Evolutionary conservation across 164 flowering plant species (phyloP).

Genomic region (Chloranthus sessilifolius): DNA sequence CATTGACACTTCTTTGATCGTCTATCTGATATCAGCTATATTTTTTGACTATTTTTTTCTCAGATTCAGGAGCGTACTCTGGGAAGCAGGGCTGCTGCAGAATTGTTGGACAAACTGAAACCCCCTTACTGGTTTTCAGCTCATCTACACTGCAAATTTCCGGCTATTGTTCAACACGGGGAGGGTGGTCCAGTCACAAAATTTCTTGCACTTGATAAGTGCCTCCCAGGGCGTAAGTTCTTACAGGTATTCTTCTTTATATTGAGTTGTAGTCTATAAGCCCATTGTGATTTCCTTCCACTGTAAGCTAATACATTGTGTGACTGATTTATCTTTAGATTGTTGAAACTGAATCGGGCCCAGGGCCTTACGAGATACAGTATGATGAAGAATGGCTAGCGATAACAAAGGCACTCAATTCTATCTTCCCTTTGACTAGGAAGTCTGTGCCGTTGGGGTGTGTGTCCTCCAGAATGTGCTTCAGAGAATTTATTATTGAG

Average conservation of each 20-base stretch:
- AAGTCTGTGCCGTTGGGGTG: constrained; percentile 44
- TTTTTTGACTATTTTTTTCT: background rate
- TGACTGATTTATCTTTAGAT: constrained; percentile 32
- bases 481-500: background rate
- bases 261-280: background rate
- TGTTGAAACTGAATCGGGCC: constrained; percentile 72
- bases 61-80: constrained; percentile 67
- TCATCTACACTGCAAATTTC: constrained; percentile 92
- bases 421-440: constrained; percentile 51
- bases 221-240: constrained; percentile 76
- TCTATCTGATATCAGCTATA: too few relatives aligned
- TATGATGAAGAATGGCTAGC: constrained; percentile 99
- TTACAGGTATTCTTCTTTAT: constrained; percentile 54
- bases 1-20: too few relatives aligned
- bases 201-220: constrained; percentile 95
- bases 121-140: constrained; percentile 98
- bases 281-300: background rate
- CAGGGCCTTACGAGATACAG: constrained; percentile 73
- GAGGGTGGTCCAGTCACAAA: constrained; percentile 73
- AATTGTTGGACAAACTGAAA: constrained; percentile 63
- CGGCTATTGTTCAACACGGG: constrained; percentile 87
- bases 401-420: constrained; percentile 60
- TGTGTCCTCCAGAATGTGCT: constrained; percentile 12
- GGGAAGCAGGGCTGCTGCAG: constrained; percentile 85
- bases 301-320: constrained; percentile 4